Evolutionary conservation across 192 early-diverging fungal species (phyloP), one percentile per base, ranked within the genome.

Genomic region (Podochytrium sp.): DNA sequence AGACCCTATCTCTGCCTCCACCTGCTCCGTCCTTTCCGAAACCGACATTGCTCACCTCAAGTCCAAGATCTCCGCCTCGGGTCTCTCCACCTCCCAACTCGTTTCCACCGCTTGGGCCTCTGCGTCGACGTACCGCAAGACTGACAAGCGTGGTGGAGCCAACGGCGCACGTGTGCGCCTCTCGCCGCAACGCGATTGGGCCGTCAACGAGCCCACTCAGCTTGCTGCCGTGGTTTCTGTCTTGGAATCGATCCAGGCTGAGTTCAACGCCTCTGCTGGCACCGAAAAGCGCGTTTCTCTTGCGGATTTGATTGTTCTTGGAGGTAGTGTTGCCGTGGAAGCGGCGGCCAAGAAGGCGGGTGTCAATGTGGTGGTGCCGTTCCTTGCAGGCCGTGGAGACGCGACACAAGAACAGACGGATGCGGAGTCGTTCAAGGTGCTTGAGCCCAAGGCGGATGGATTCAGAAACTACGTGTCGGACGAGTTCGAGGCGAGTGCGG

Each of bases 201-300:
- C 81, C 43, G 93, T 90, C 71, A 95, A 94, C 71, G 80, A 81
- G 91, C 50, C 84, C 84, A 7, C 12, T 27, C 75, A 83, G 55
- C 91, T 92, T 34, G 87, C 90, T 57, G 83, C 83, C 50, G 85
- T 90, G 71, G 83, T 96, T 40, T 85, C 90, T 77, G 72, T 79
- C 18, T 79, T 96, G 75, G 94, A 96, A 82, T 70, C 82, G 52
- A 90, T 68, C 27, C 66, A 68, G 27, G 0, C 4, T 38, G 49
- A 51, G 5, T 68, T 68, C 38, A 68, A 68, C 66, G 50, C 39
- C 18, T 6, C 66, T 34, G 29, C 43, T 53, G 66, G 92, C 80
- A 86, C 92, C 84, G 87, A 88, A 29, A 77, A 86, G 68, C 30
- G 35, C 1, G 90, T 96, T 51, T 91, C 92, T 7, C 92, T 92